Evolutionary conservation across 2,329 filamentous ascomycete species (phyloP), one percentile per base, ranked within the genome.

Genomic region (Colletotrichum liaoningense): DNA sequence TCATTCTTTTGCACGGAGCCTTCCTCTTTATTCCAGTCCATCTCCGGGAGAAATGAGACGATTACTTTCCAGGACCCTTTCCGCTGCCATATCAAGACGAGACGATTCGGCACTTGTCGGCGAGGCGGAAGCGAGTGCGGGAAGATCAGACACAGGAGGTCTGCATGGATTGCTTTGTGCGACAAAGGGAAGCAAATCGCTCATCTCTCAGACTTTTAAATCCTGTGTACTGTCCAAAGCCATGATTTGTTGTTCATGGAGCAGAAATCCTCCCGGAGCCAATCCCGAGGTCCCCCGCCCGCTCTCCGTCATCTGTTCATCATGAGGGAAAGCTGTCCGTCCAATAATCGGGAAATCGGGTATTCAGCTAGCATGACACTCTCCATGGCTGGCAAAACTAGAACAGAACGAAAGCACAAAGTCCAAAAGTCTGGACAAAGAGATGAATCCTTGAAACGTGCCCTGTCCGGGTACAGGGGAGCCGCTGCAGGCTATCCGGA

Each of bases 401-500:
- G n/a, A 35, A 6, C 14, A 33, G 49, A 38, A 28, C 35, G 35
- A 56, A 35, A 24, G 22, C 24, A 57, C 38, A 5, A 8, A 24
- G 33, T 35, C 5, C 8, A 30, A 19, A 57, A 42, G 52, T 52
- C 62, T 38, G 66, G 69, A 49, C 54, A 38, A 72, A 38, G 22
- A 52, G 69, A 65, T 22, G n/a, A 59, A 54, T 56, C 24, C 60
- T 54, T 49, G 55, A 42, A 60, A 65, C 38, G 33, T 59, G 55
- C 56, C 66, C 58, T 63, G 28, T 22, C 22, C 5, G 30, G 22
- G 4, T 59, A n/a, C 35, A 64, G 65, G 59, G 69, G 22, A 19
- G 24, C 30, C 30, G 56, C 59, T 69, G 70, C 66, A 69, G 56
- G 30, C 33, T 19, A 49, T 63, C 57, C 69, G 69, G 57, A 72